phyloP scores from a whole-genome alignment of 2,329 filamentous ascomycete genomes.

The Emergomyces orientalis region DNA sequence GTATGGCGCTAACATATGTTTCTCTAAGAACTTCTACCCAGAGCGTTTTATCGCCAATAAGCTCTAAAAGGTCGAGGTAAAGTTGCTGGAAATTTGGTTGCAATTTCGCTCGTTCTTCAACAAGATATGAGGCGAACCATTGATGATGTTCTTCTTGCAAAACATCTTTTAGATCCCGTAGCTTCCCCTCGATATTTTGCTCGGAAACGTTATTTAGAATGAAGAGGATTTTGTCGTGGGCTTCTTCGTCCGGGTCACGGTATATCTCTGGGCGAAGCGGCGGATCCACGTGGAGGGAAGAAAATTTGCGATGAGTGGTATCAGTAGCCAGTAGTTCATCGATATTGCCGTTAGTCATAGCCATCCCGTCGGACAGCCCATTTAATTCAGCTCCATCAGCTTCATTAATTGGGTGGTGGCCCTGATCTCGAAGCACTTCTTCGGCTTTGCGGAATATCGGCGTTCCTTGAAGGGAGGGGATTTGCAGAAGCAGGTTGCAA shows the following conservation, averaged over 20 bases:
- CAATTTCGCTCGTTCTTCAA: constrained; percentile 92
- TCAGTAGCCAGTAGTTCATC: constrained; percentile 55
- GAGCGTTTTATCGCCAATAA: constrained; percentile 67
- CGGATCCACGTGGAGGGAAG: constrained; percentile 66
- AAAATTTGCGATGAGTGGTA: constrained; percentile 60
- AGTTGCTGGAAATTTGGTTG: constrained; percentile 94
- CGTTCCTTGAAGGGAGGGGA: constrained; percentile 71
- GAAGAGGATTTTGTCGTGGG: constrained; percentile 90
- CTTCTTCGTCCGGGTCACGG: constrained; percentile 73
- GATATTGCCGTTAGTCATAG: constrained; percentile 58
- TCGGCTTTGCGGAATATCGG: constrained; percentile 76
- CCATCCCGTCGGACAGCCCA: constrained; percentile 36
- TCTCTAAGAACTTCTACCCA: constrained; percentile 88
- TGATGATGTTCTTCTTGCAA: constrained; percentile 76
- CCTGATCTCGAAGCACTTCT: constrained; percentile 64
- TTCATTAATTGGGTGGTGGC: constrained; percentile 48
- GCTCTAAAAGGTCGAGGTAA: constrained; percentile 78
- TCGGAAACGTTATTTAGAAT: constrained; percentile 94
- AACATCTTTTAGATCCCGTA: constrained; percentile 67
- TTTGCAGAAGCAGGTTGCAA: constrained; percentile 73
- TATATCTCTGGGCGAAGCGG: constrained; percentile 55
- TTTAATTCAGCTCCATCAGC: constrained; percentile 37
- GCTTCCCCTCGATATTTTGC: constrained; percentile 74
- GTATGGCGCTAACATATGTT: constrained; percentile 77
- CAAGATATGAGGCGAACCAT: constrained; percentile 93